These are phyloP conservation scores for Themeda triandra DNA, from an alignment of 176 grass and related monocot species.

Conservation along the genomic window DNA sequence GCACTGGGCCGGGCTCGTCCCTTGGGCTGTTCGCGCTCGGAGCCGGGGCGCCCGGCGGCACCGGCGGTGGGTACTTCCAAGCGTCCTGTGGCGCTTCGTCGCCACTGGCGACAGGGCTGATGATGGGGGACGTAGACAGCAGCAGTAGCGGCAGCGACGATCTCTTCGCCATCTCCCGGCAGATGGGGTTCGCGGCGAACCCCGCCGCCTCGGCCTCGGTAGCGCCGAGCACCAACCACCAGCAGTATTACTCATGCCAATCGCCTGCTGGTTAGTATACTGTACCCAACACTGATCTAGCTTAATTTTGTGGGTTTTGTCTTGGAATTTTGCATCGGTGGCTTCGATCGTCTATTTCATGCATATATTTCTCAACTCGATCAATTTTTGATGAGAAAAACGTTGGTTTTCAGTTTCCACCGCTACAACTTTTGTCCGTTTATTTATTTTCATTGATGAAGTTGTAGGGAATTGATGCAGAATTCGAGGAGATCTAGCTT, in stretches of 20 bases:
- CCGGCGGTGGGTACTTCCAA: constrained; percentile 23
- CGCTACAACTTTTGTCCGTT: constrained; percentile 8
- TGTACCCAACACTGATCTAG: constrained; percentile 4
- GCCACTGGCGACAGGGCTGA: constrained; percentile 34
- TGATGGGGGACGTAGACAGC: constrained; percentile 37
- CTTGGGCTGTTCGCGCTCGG: constrained; percentile 30
- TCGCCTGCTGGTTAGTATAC: constrained; percentile 44
- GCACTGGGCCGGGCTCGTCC: constrained; percentile 39
- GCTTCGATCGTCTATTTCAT: constrained; percentile 25
- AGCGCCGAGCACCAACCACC: constrained; percentile 32
- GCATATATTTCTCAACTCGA: constrained; percentile 31
- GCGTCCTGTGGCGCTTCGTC: constrained; percentile 44
- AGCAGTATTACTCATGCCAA: constrained; percentile 36
- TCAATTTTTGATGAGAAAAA: constrained; percentile 18
- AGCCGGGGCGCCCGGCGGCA: neutral
- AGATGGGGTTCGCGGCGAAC: constrained; percentile 63
- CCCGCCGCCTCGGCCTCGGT: constrained; percentile 25
- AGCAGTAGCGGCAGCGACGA: constrained; percentile 57
- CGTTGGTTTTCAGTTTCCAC: constrained; percentile 33
- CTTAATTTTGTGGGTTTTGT: neutral
- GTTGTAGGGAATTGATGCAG: constrained; percentile 24
- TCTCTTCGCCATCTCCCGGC: constrained; percentile 90
- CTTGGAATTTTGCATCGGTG: constrained; percentile 13
- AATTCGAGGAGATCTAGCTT: constrained; percentile 53
- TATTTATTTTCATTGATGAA: constrained; percentile 11